These are phyloP conservation scores for Inonotus hispidus DNA, from an alignment of 1,284 basidiomycete species.

Conservation along the genomic window DNA sequence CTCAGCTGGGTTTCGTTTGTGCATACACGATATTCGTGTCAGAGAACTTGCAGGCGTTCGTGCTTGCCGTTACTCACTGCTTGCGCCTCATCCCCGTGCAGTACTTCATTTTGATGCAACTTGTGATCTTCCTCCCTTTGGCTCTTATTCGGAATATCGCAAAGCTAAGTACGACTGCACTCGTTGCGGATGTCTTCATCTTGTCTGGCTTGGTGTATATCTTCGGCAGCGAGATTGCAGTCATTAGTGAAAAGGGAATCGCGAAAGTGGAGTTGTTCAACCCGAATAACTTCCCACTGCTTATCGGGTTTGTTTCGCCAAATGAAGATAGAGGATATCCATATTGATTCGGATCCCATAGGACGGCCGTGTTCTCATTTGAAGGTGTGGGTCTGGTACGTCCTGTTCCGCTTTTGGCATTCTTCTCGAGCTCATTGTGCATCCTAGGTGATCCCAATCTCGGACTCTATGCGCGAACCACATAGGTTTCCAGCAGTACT, in stretches of 20 bases:
- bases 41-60: constrained; percentile 86
- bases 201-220: constrained; percentile 86
- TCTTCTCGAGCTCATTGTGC: constrained; percentile 5
- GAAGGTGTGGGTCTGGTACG: constrained; percentile 92
- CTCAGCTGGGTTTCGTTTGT: constrained; percentile 85
- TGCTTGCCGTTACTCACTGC: constrained; percentile 83
- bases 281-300: constrained; percentile 79
- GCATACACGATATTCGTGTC: constrained; percentile 98
- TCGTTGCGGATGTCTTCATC: constrained; percentile 95
- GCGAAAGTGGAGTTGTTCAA: constrained; percentile 92
- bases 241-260: constrained; percentile 63
- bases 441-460: constrained; percentile 83
- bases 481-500: constrained; percentile 87
- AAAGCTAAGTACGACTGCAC: constrained; percentile 88
- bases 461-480: constrained; percentile 94
- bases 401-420: constrained; percentile 10
- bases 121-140: constrained; percentile 83
- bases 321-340: constrained; percentile 2
- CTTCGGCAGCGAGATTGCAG: constrained; percentile 70
- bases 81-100: constrained; percentile 62
- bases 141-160: constrained; percentile 86
- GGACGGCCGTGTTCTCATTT: constrained; percentile 97
- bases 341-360: not conserved
- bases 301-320: constrained; percentile 70
- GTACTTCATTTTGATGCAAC: constrained; percentile 81